These are phyloP conservation scores for Epicoccum sorghinum DNA, from an alignment of 2,329 filamentous ascomycete species.

Conservation along the genomic window DNA sequence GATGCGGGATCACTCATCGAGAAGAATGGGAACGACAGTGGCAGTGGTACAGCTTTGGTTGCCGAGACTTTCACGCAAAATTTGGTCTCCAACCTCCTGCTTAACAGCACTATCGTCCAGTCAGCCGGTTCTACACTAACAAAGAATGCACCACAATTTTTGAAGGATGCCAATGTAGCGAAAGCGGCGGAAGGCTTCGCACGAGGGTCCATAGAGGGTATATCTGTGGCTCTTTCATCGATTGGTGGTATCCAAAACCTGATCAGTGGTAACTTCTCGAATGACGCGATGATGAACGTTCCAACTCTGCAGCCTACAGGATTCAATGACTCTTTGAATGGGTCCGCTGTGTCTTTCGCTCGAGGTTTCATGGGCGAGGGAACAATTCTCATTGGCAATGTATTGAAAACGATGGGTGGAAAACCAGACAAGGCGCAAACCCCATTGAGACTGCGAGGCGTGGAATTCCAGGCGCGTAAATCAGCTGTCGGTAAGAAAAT, in stretches of 20 bases:
- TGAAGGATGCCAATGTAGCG: slow-evolving; percentile 19
- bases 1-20: slow-evolving; percentile 8
- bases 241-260: slow-evolving; percentile 37
- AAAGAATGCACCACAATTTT: slow-evolving; percentile 7
- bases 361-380: slow-evolving; percentile 34
- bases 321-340: slow-evolving; percentile 37
- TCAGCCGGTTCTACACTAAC: slow-evolving; percentile 7
- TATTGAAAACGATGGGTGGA: slow-evolving; percentile 25
- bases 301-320: slow-evolving; percentile 21
- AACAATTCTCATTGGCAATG: slow-evolving; percentile 29
- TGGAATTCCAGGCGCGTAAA: slow-evolving; percentile 1
- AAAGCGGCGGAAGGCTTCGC: slow-evolving; percentile 37
- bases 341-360: slow-evolving; percentile 33
- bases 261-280: slow-evolving; percentile 31
- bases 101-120: slow-evolving; percentile 28
- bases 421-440: slow-evolving; percentile 6
- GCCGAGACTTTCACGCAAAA: slow-evolving; percentile 31
- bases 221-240: slow-evolving; percentile 30
- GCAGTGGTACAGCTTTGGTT: slow-evolving; percentile 17
- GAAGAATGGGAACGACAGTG: slow-evolving; percentile 12
- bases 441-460: slow-evolving; percentile 6
- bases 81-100: slow-evolving; percentile 29
- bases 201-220: slow-evolving; percentile 35
- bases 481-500: slow-evolving; percentile 23
- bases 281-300: slow-evolving; percentile 26